These are phyloP conservation scores for Aspergillus calidoustus DNA, from an alignment of 2,329 filamentous ascomycete species.

Conservation along the genomic window DNA sequence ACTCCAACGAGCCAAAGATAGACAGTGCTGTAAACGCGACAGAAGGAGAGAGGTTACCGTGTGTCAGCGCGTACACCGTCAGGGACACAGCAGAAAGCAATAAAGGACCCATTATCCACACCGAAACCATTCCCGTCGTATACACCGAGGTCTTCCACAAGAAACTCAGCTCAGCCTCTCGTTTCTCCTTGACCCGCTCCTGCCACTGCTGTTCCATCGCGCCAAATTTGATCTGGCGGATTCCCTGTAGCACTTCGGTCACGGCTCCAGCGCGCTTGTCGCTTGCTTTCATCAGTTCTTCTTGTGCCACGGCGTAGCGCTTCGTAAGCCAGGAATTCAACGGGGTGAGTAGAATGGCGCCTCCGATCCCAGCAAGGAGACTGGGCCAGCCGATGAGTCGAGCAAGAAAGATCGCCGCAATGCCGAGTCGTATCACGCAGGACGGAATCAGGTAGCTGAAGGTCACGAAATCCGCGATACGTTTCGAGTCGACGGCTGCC, in stretches of 20 bases:
- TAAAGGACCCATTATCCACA: conserved; percentile 74
- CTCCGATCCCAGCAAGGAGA: conserved; percentile 66
- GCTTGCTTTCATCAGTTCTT: conserved; percentile 72
- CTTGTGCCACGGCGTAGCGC: conserved; percentile 66
- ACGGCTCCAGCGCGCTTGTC: conserved; percentile 75
- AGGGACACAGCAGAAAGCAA: conserved; percentile 73
- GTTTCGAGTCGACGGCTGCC: conserved; percentile 73
- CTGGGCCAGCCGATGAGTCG: conserved; percentile 72
- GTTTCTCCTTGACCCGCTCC: conserved; percentile 65
- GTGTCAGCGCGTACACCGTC: conserved; percentile 66
- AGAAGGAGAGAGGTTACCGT: conserved; percentile 69
- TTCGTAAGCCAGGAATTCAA: conserved; percentile 70
- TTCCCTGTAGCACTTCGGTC: conserved; percentile 75
- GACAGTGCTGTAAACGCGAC: conserved; percentile 77
- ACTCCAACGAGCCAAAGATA: conserved; percentile 74
- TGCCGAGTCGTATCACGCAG: conserved; percentile 64
- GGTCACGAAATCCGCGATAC: conserved; percentile 68
- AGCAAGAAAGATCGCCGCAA: conserved; percentile 68
- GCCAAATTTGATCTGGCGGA: conserved; percentile 82
- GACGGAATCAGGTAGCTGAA: conserved; percentile 69
- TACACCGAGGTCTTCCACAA: conserved; percentile 69
- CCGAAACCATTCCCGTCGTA: conserved; percentile 66
- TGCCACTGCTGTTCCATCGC: conserved; percentile 77
- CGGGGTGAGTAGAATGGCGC: conserved; percentile 67
- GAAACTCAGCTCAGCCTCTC: conserved; percentile 67